Evolutionary conservation across 192 early-diverging fungal species (phyloP).

Genomic region (Coemansia pectinata): DNA sequence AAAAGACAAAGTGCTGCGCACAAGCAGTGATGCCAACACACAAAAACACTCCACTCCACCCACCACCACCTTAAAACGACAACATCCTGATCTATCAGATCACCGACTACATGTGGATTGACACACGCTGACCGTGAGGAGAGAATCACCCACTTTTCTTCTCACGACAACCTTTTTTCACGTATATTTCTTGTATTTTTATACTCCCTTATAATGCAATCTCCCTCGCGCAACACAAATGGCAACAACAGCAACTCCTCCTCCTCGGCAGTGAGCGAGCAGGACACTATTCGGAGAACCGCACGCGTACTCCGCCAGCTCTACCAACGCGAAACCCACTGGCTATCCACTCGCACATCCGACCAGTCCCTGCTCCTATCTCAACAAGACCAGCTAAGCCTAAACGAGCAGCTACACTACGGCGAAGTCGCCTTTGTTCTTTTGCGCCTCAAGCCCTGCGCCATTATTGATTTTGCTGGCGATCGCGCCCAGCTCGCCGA

Average conservation of each 20-base stretch:
- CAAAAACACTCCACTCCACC: too few relatives aligned
- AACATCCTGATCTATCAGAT: neutral
- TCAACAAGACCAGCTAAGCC: constrained; percentile 34
- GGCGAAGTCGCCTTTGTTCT: constrained; percentile 45
- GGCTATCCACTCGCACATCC: constrained; percentile 24
- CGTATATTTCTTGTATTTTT: neutral
- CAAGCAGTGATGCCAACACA: neutral
- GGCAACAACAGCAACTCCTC: neutral
- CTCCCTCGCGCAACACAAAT: neutral
- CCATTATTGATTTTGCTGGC: constrained; percentile 39
- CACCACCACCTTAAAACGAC: neutral
- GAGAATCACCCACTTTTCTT: neutral
- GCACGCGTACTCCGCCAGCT: constrained; percentile 41
- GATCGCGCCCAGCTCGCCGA: constrained; percentile 32
- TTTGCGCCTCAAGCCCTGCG: constrained; percentile 46
- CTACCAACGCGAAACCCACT: constrained; percentile 41
- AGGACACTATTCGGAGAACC: constrained; percentile 41
- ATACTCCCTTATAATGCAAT: neutral
- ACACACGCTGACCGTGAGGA: too few relatives aligned
- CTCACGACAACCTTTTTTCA: neutral
- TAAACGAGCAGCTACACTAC: constrained; percentile 49
- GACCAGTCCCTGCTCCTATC: constrained; percentile 28
- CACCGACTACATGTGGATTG: neutral
- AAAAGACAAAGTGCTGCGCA: neutral
- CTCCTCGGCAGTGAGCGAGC: neutral